Base-by-base conservation (phyloP, 345 rosid genomes). In the Gossypium longicalyx region DNA sequence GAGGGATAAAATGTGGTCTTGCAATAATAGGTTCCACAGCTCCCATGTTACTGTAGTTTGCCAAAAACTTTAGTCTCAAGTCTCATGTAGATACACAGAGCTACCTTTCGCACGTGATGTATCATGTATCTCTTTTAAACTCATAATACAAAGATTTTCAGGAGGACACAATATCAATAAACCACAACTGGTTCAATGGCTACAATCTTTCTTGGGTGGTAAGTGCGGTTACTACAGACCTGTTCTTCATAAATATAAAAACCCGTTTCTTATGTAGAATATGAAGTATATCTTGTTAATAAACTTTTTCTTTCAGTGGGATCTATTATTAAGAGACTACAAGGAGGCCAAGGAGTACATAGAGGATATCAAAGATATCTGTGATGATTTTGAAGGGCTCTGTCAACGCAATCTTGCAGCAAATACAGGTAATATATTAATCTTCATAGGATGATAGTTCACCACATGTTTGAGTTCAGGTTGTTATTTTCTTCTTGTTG, bases 361-460 rank as follows among this genome's bases (percentile, higher is more conserved):
- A 81, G 94, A 93, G 79, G 99, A 94, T 77, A 81, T 94, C 79
- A 87, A 85, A 84, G 97, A 94, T 67, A 91, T 94, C 67, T 89
- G 91, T 73, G 92, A 91, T 79, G 92, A 94, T 82, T 94, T 94
- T 82, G 89, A 94, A 82, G 86, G 90, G 82, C 78, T 94, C 71
- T 94, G 94, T 77, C 98, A 94, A 66, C 88, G 94, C 51, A 94
- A 94, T 83, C 98, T 94, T 82, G 96, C 97, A 34, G 92, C 95
- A 73, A 94, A 94, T 80, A 91, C 98, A 85, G 97, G 98, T 94
- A 64, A 8, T 71, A 43, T 67, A 45, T 66, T 61, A 13, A 15
- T 60, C 57, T 73, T 25, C 12, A 48, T 7, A 11, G 12, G 47
- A 22, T 45, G 63, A 22, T 57, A 43, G 20, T 54, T 43, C 13